Evolutionary conservation across 352 stramenopile species (phyloP), one percentile per base, ranked within the genome.

Genomic region (Pythium plurisporium): DNA sequence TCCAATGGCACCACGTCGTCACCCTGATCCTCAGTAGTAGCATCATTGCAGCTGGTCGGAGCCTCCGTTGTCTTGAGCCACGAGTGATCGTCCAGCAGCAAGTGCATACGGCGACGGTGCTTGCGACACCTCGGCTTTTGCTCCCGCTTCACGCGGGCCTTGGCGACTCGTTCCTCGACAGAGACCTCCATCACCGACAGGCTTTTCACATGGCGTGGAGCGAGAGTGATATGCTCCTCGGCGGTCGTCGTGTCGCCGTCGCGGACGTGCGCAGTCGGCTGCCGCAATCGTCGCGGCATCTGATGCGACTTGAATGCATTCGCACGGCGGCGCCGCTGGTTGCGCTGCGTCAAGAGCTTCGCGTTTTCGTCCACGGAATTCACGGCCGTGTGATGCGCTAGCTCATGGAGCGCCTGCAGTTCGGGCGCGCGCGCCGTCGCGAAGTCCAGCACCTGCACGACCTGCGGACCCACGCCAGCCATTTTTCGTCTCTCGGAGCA

Each of bases 381-480:
- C 15, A 84, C 36, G 2, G 50, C 29, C 14, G 45, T 41, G 29
- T 75, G 62, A 19, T 77, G 73, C 10, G 80, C 73, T 2, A 84
- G 33, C 37, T 91, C 80, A 8, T 89, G 75, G 37, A 93, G 69
- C 48, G 80, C 78, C 59, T 86, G 73, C 9, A 93, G 79, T 74
- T 93, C 82, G 8, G 76, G 75, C 34, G 80, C 82, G 27, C 82
- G 82, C 31, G 76, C 74, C 30, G 60, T 70, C 20, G 83, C 80
- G 49, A 93, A 91, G 30, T 91, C 76, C 29, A 93, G 79, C 77
- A 93, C 83, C 61, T 91, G 77, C 41, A 88, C 50, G 56, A 93
- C 72, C 55, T 79, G 73, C 29, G 74, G 75, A 44, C 79, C 81
- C 5, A 87, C 58, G 30, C 65, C 64, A 60, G 69, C 62, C 69